A percentile compares a stretch with the other conserved stretches of the same genome.
These are phyloP conservation scores for Teratosphaeriaceae sp. DNA, from an alignment of 2,329 filamentous ascomycete genomes.

Conservation along the genomic window DNA sequence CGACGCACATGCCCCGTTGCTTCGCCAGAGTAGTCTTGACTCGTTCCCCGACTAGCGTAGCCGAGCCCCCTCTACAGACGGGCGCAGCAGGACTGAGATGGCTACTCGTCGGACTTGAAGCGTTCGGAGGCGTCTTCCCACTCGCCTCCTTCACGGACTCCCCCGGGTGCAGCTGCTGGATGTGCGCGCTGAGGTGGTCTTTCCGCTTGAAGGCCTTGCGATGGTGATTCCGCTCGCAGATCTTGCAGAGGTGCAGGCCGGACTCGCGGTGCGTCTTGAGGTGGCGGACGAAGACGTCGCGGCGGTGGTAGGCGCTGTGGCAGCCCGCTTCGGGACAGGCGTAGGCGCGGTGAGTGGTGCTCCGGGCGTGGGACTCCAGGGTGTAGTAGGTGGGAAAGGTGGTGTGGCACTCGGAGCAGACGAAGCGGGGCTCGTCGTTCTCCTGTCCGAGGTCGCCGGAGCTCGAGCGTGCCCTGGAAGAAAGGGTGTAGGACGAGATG, in stretches of 20 bases:
- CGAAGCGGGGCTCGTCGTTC: background rate
- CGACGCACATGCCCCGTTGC: background rate
- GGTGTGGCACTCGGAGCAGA: constrained; percentile 1
- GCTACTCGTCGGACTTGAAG: background rate
- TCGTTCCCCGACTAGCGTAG: background rate
- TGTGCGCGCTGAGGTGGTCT: constrained; percentile 11
- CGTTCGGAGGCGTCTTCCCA: background rate
- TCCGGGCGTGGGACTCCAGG: constrained; percentile 11
- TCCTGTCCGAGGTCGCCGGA: background rate
- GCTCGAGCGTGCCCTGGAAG: background rate
- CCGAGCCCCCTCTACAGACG: background rate
- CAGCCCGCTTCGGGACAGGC: constrained; percentile 7
- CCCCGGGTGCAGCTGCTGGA: background rate
- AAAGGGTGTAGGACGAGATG: background rate
- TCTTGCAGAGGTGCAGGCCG: constrained; percentile 1
- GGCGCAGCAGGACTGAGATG: background rate
- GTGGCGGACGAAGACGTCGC: constrained; percentile 7
- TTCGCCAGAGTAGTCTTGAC: background rate
- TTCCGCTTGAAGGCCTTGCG: constrained; percentile 11
- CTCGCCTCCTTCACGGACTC: background rate
- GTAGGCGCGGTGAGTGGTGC: constrained; percentile 7
- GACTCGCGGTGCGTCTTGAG: constrained; percentile 2
- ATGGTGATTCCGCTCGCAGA: background rate
- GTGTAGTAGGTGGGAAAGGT: constrained; percentile 3
- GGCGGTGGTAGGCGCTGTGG: constrained; percentile 7